Evolutionary conservation across 1,284 basidiomycete species (phyloP).

Genomic region (Ustilago esculenta): DNA sequence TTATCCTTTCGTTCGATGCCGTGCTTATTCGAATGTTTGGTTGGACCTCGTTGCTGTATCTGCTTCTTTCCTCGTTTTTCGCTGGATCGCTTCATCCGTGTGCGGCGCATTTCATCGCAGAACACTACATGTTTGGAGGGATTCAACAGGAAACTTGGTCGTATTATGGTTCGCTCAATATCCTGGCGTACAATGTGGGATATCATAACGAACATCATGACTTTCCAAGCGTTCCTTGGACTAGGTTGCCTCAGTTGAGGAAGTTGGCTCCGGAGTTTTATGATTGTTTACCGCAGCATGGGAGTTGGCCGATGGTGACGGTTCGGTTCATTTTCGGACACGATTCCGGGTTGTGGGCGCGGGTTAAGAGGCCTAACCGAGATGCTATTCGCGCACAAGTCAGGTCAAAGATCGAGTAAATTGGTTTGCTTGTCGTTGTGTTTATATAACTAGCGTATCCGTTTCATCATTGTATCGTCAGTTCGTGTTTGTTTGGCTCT

Average conservation of each 20-base stretch:
- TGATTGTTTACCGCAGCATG: conserved; percentile 84
- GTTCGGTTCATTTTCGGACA: conserved; percentile 85
- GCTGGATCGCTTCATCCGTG: conserved; percentile 94
- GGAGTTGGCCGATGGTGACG: conserved; percentile 93
- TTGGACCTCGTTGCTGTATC: conserved; percentile 72
- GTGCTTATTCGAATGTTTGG: conserved; percentile 66
- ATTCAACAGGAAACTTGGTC: conserved; percentile 89
- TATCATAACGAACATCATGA: conserved; percentile 99
- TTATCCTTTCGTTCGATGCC: conserved; percentile 79
- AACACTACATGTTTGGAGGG: conserved; percentile 69
- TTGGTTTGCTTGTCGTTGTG: too few species aligned
- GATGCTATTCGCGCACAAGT: conserved; percentile 2
- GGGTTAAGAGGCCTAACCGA: conserved; percentile 53
- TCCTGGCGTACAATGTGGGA: conserved; percentile 95
- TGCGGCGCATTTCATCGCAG: conserved; percentile 96
- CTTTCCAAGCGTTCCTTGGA: conserved; percentile 96
- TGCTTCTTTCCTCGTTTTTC: conserved; percentile 88
- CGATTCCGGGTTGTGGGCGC: conserved; percentile 58
- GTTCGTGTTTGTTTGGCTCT: too few species aligned
- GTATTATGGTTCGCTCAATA: conserved; percentile 92
- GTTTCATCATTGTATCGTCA: too few species aligned
- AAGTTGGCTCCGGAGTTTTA: conserved; percentile 91
- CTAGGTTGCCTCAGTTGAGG: conserved; percentile 84
- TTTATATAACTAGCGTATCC: too few species aligned
- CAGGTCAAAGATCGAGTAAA: not conserved